A percentile compares a stretch with the other conserved stretches of the same genome.
Conservation (phyloP, 176 grass and related monocot genomes). For the Aegilops sharonensis region DNA sequence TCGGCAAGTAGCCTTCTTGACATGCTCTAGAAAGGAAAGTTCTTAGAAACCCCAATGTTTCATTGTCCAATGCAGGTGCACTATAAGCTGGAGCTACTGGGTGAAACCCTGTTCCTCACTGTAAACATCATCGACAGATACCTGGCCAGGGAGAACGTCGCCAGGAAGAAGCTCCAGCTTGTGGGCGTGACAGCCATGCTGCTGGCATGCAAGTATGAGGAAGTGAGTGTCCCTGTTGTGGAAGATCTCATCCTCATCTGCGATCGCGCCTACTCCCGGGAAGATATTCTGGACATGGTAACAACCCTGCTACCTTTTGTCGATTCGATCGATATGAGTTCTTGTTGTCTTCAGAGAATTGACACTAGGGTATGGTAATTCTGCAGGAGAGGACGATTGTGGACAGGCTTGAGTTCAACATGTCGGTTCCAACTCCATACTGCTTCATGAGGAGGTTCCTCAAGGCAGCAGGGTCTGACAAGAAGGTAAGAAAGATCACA, state of each 20-base stretch:
- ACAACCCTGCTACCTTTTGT: neutral
- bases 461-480: slow-evolving; percentile 73
- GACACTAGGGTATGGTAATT: slow-evolving; percentile 6
- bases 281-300: slow-evolving; percentile 87
- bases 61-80: slow-evolving; percentile 59
- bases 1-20: neutral
- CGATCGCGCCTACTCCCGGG: slow-evolving; percentile 66
- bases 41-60: neutral
- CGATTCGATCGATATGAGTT: neutral
- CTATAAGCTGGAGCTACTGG: slow-evolving; percentile 80
- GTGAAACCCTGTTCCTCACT: slow-evolving; percentile 75
- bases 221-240: slow-evolving; percentile 64
- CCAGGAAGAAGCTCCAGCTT: slow-evolving; percentile 88
- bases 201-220: slow-evolving; percentile 93
- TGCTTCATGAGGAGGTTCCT: slow-evolving; percentile 90
- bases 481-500: slow-evolving; percentile 52
- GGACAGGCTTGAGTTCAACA: slow-evolving; percentile 68
- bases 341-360: slow-evolving; percentile 20
- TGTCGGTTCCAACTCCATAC: slow-evolving; percentile 88
- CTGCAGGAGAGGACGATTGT: slow-evolving; percentile 74
- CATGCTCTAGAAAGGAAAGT: neutral
- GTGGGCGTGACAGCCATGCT: slow-evolving; percentile 88
- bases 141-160: slow-evolving; percentile 51
- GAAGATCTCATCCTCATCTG: slow-evolving; percentile 89
- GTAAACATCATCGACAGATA: slow-evolving; percentile 88